Evolutionary conservation across 1,139 yeast species (phyloP), one percentile per base, ranked within the genome.

Genomic region (Debaryomycetaceae sp.): DNA sequence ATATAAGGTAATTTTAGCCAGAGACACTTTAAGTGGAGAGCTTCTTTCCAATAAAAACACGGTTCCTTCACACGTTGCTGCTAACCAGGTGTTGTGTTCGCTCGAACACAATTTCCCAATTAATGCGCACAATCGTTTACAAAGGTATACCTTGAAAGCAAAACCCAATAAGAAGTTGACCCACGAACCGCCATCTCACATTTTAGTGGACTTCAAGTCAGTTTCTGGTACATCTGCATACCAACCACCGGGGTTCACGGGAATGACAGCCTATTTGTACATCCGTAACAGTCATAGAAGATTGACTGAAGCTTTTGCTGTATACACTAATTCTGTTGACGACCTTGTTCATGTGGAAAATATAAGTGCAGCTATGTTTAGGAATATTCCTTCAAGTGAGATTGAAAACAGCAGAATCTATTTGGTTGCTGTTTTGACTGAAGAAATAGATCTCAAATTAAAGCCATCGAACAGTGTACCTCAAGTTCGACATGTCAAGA

Each of bases 261-360:
- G 88, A 38, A 75, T 83, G 77, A 81, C 81, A 39, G 93, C 91
- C 3, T 82, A 83, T 57, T 69, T 89, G 66, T 85, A 84, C 58
- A 67, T 89, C 54, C 74, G 96, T 59, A 85, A 84, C 50, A 73
- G 79, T 35, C 76, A 76, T 43, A 78, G 75, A 54, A 74, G 88
- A 54, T 70, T 89, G 48, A 86, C 96, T 0, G 96, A 89, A 66
- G 85, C 95, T 0, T 87, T 85, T 67, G 81, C 87, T 7, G 82
- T 87, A 40, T 81, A 80, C 50, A 79, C 89, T 40, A 66, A 73
- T 49, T 72, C 80, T 4, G 81, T 83, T 1, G 76, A 74, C 46
- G 84, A 83, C 46, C 76, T 81, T 44, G 75, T 81, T 17, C 70
- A 83, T 45, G 75, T 80, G 43, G 90, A 86, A 50, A 80, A 81